Base-by-base conservation (phyloP, 192 early-diverging fungal genomes). In the Gaertneriomyces semiglobifer region DNA sequence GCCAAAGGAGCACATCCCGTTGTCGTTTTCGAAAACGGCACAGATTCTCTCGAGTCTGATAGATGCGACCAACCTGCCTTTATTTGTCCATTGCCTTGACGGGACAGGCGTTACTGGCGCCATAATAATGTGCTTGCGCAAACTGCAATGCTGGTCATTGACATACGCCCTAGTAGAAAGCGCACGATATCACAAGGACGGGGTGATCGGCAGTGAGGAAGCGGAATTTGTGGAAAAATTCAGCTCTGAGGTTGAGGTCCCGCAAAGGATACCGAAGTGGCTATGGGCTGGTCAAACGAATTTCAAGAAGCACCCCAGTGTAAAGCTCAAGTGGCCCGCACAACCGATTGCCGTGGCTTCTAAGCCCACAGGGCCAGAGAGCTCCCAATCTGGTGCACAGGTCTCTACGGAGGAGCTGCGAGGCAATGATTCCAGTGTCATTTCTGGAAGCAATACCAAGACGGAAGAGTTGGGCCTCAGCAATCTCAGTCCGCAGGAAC, bases 81-180 rank as follows among this genome's bases (percentile, higher is more conserved):
- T 95, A 20, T 97, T 90, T 69, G 62, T 98, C 5, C 96, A 98
- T 71, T 97, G 94, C 66, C 73, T 92, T 39, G 92, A 97, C 69
- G 94, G 94, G 9, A 85, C 90, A 3, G 82, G 89, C 61, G 91
- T 94, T 41, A 96, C 92, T 2, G 90, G 91, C 0, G 73, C 93
- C 4, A 83, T 92, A 2, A 74, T 95, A 10, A 88, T 90, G 68
- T 93, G 92, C 71, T 64, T 98, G 63, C 83, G 96, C 42, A 95
- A 92, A 64, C 71, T 98, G 50, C 92, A 96, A 79, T 82, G 90
- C 66, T 98, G 95, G 95, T 88, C 84, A 9, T 68, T 86, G 33
- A 79, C 89, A 7, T 84, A 83, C 19, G 79, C 83, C 12, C 11
- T 47, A 41, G 66, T 50, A 12, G 54, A 79, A 62, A 53, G 72